Conservation (phyloP, 345 rosid species). For the Populus simonii region DNA sequence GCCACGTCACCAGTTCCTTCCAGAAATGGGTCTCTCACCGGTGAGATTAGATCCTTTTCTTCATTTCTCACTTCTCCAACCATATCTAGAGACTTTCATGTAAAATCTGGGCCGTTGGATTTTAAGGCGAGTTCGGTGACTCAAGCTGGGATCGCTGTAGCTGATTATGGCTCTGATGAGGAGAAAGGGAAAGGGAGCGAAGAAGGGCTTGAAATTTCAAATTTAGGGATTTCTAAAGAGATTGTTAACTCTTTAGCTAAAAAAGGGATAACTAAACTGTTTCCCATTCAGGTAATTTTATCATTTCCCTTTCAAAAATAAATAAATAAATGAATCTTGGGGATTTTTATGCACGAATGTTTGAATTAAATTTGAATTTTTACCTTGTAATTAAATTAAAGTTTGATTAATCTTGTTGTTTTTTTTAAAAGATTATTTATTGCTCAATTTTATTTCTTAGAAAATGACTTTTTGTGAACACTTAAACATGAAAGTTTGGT, state of each 20-base stretch:
- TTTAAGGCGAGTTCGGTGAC: slow-evolving; percentile 41
- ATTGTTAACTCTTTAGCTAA: slow-evolving; percentile 64
- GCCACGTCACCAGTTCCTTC: background rate
- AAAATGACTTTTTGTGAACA: background rate
- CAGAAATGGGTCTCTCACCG: background rate
- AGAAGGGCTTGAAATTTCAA: slow-evolving; percentile 68
- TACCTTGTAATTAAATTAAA: background rate
- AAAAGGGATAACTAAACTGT: slow-evolving; percentile 65
- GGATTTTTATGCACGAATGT: background rate
- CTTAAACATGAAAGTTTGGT: background rate
- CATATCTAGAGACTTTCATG: slow-evolving; percentile 44
- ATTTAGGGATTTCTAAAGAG: slow-evolving; percentile 68
- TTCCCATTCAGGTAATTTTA: slow-evolving; percentile 76
- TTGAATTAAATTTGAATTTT: background rate
- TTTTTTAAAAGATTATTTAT: background rate
- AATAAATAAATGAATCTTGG: background rate
- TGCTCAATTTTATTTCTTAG: background rate
- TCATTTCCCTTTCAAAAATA: background rate
- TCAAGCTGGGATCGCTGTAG: slow-evolving; percentile 53
- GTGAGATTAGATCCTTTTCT: background rate
- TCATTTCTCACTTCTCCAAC: background rate
- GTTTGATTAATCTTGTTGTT: no score
- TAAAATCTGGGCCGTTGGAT: slow-evolving; percentile 43
- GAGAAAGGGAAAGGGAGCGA: slow-evolving; percentile 31
- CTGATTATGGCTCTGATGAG: slow-evolving; percentile 41